Conservation (phyloP, 2,329 filamentous ascomycete genomes). For the Teratosphaeria destructans region DNA sequence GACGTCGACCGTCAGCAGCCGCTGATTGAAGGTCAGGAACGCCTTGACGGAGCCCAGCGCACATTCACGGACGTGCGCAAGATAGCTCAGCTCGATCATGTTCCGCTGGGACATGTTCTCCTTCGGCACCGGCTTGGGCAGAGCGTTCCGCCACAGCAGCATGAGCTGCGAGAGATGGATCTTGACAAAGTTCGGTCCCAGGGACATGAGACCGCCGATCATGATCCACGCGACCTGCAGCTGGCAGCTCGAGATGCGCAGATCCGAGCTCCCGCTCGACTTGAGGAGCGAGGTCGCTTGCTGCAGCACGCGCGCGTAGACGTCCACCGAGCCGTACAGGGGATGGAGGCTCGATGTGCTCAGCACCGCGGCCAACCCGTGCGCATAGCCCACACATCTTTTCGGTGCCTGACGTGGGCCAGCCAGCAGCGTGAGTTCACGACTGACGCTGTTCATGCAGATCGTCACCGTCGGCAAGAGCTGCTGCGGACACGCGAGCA, state of each 20-base stretch:
- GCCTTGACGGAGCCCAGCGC: conserved; percentile 83
- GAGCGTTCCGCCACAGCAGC: conserved; percentile 90
- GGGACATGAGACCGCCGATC: conserved; percentile 89
- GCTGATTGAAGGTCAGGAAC: conserved; percentile 87
- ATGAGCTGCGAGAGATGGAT: conserved; percentile 92
- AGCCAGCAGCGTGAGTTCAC: conserved; percentile 70
- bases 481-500: conserved; percentile 84
- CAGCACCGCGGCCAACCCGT: conserved; percentile 80
- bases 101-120: conserved; percentile 80
- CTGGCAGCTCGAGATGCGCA: conserved; percentile 84
- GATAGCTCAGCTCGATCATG: conserved; percentile 78
- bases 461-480: conserved; percentile 84
- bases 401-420: conserved; percentile 68
- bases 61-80: conserved; percentile 90
- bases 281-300: conserved; percentile 90
- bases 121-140: conserved; percentile 87
- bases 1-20: conserved; percentile 83
- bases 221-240: conserved; percentile 97
- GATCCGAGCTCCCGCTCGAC: conserved; percentile 79
- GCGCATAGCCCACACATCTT: conserved; percentile 80
- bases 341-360: conserved; percentile 83
- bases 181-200: conserved; percentile 97
- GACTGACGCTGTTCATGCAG: conserved; percentile 87
- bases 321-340: conserved; percentile 87
- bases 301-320: conserved; percentile 81